phyloP scores from a whole-genome alignment of 306 rosid species.

The Coriaria nepalensis region DNA sequence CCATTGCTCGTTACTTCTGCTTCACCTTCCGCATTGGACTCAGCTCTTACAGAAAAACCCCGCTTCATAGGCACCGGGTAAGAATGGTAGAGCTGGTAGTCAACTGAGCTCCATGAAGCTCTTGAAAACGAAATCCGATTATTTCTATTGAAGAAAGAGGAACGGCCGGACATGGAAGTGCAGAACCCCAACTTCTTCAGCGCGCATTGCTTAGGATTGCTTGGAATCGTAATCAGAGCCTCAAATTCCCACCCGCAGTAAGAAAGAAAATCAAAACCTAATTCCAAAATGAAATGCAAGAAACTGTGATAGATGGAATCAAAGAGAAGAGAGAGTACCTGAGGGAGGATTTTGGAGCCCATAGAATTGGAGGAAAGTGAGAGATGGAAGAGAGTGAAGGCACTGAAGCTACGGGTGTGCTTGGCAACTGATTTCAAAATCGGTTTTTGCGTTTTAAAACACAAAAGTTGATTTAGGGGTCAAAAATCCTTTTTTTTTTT shows the following conservation, averaged over 20 bases:
- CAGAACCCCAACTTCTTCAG: constrained; percentile 28
- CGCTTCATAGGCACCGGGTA: constrained; percentile 19
- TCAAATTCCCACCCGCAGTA: constrained; percentile 5
- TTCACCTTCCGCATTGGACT: constrained; percentile 30
- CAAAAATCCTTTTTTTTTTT: too few species aligned
- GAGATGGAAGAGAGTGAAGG: constrained; percentile 6
- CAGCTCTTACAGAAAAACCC: constrained; percentile 42
- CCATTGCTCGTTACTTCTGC: constrained; percentile 17
- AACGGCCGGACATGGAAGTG: constrained; percentile 18
- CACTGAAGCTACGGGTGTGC: constrained; percentile 16
- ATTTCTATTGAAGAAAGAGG: constrained; percentile 16
- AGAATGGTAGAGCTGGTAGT: constrained; percentile 30
- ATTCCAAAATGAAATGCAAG: neutral
- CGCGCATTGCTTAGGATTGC: constrained; percentile 29
- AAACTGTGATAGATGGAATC: neutral
- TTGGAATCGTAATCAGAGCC: constrained; percentile 36
- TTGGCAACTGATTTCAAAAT: too few species aligned
- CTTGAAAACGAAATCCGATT: constrained; percentile 21
- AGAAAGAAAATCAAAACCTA: constrained; percentile 1
- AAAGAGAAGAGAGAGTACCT: constrained; percentile 33
- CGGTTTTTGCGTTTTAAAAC: too few species aligned
- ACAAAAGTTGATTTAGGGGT: too few species aligned
- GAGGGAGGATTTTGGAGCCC: constrained; percentile 64
- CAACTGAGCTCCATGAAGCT: constrained; percentile 30
- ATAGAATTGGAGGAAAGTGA: constrained; percentile 13